Base-by-base conservation (phyloP, 192 early-diverging fungal genomes). In the Coemansia sp. region DNA sequence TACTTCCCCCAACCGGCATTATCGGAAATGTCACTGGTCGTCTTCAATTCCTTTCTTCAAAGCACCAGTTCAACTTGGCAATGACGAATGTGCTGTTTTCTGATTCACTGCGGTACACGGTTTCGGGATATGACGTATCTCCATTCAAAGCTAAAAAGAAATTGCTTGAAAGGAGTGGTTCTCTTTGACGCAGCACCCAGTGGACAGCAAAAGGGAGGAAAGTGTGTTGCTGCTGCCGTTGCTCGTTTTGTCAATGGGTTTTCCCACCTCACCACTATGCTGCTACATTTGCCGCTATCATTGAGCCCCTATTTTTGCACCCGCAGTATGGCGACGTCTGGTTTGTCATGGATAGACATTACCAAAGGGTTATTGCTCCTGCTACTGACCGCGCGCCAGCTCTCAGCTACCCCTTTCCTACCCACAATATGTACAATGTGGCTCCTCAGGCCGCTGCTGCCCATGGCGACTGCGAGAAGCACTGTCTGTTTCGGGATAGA, bases 191-290 rank as follows among this genome's bases (percentile, higher is more conserved):
- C 27, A 27, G 27, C 27, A 1, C 27, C 27, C 1, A 27, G 27
- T 27, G 27, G 69, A 27, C 27, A 27, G 27, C 1, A 27, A 27
- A 27, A 27, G 27, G 1, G 27, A 27, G 27, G 27, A 27, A 27
- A 27, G 27, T 27, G 27, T 27, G 27, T 27, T 27, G 27, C 27
- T 27, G 27, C 27, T 27, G 27, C 27, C 27, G 27, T 27, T 27
- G 27, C 27, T 24, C 24, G 65, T 10, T 83, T 83, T 62, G 70
- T 75, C 22, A 44, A 68, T 18, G 24, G 18, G 22, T 12, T 15
- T 55, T 83, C 2, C 81, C 81, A 0, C 64, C 57, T 20, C 76
- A 78, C 31, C 81, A 83, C 63, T 70, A 61, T 36, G 31, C 36
- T 1, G 67, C 69, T 1, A 66, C 64, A 5, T 74, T 75, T 22